Conservation (phyloP, 2,329 filamentous ascomycete species). For the Myriosclerotinia curreyana region DNA sequence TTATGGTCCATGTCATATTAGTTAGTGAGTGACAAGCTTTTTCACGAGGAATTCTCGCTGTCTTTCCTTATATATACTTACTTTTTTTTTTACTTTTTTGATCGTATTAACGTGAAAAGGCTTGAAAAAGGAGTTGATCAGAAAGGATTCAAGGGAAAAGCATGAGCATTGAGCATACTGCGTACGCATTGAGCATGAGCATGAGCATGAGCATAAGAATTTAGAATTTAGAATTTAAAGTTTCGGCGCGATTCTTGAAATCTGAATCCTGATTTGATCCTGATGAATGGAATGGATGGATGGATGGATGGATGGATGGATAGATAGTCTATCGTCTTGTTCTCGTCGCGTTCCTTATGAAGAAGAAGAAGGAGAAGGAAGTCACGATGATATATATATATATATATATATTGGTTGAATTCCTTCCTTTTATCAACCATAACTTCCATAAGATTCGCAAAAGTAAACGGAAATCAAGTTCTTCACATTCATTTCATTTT, state of each 20-base stretch:
- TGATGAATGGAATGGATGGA: no score
- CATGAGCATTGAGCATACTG: no score
- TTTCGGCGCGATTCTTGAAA: conserved; percentile 1
- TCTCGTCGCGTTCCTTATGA: neutral
- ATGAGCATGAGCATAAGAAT: no score
- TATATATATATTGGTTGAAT: no score
- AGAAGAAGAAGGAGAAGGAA: conserved; percentile 4
- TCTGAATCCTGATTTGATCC: neutral
- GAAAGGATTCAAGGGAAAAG: no score
- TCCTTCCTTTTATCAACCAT: conserved; percentile 4
- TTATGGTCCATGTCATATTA: neutral
- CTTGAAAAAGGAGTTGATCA: neutral
- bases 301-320: no score
- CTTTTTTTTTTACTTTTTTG: no score
- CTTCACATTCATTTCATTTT: no score
- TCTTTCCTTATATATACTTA: neutral
- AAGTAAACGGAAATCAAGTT: neutral
- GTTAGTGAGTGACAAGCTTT: neutral
- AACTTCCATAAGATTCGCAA: neutral
- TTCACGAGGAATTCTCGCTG: neutral
- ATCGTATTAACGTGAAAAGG: neutral
- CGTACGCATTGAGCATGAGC: no score
- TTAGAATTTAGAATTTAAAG: neutral
- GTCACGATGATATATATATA: conserved; percentile 6
- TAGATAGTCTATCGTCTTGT: no score